A percentile compares a stretch with the other conserved stretches of the same genome.
Evolutionary conservation across 805 yeast species (phyloP).

Genomic region (Wickerhamomyces xylosicus): DNA sequence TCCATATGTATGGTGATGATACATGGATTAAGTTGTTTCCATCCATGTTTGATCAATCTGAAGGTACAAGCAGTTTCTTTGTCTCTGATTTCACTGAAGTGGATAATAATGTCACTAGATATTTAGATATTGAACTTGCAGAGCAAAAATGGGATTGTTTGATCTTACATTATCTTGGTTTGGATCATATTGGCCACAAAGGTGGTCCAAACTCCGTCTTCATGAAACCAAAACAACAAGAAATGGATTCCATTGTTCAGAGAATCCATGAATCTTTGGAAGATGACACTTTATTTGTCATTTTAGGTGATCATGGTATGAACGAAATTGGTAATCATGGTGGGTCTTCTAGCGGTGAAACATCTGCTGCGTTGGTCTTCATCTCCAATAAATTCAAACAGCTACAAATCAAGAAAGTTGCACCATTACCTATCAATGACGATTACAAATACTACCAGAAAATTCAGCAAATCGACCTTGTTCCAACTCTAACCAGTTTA

Average conservation of each 20-base stretch:
- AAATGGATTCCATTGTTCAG: conserved; percentile 68
- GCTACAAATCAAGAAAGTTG: conserved; percentile 7
- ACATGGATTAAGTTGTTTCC: conserved; percentile 95
- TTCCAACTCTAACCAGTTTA: conserved; percentile 70
- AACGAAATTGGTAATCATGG: conserved; percentile 95
- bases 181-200: conserved; percentile 97
- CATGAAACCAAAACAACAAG: conserved; percentile 76
- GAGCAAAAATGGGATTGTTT: conserved; percentile 68
- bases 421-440: conserved; percentile 21
- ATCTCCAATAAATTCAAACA: conserved; percentile 49
- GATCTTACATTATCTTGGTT: conserved; percentile 82
- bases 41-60: conserved; percentile 47
- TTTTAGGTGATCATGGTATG: conserved; percentile 96
- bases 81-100: conserved; percentile 94
- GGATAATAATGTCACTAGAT: conserved; percentile 87
- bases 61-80: conserved; percentile 89
- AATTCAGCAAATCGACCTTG: conserved; percentile 76
- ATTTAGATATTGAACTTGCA: conserved; percentile 51
- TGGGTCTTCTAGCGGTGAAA: conserved; percentile 88
- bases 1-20: conserved; percentile 93
- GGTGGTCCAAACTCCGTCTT: conserved; percentile 79
- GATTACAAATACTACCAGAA: conserved; percentile 42
- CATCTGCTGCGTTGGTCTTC: conserved; percentile 72
- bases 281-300: conserved; percentile 52
- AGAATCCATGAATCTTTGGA: conserved; percentile 36